Percentiles rank a stretch among this genome's conserved stretches.
Evolutionary conservation across 768 basidiomycete genomes (phyloP).

Genomic region (Pisolithus sp.): DNA sequence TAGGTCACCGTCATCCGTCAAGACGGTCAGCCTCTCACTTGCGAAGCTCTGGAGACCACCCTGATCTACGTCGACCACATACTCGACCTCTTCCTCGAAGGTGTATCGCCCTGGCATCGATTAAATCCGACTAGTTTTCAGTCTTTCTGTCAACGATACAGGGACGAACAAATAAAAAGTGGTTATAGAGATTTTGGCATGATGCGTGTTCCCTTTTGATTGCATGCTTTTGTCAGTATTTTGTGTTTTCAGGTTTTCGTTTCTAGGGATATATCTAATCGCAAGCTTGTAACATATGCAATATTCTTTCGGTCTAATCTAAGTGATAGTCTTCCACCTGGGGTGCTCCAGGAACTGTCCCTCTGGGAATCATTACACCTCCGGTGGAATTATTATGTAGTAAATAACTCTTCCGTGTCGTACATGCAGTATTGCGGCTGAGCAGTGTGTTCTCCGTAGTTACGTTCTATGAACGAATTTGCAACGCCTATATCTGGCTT

Average conservation of each 20-base stretch:
- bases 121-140: slow-evolving; percentile 20
- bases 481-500: too few relatives aligned
- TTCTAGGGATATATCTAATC: background rate
- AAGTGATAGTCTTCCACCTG: too few relatives aligned
- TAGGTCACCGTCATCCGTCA: slow-evolving; percentile 24
- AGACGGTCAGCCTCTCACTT: slow-evolving; percentile 18
- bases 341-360: too few relatives aligned
- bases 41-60: slow-evolving; percentile 20
- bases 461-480: too few relatives aligned
- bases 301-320: too few relatives aligned
- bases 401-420: too few relatives aligned
- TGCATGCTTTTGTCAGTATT: background rate
- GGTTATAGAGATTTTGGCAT: slow-evolving; percentile 9
- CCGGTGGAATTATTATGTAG: too few relatives aligned
- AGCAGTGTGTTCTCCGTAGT: too few relatives aligned
- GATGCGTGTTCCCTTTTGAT: slow-evolving; percentile 18
- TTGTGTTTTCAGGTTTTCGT: background rate
- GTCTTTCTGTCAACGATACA: slow-evolving; percentile 19
- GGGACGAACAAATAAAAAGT: slow-evolving; percentile 9
- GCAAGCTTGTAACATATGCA: background rate
- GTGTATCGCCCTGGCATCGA: slow-evolving; percentile 7
- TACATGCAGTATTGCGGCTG: too few relatives aligned
- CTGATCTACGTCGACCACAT: slow-evolving; percentile 31
- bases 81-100: slow-evolving; percentile 23
- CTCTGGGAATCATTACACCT: too few relatives aligned